Evolutionary conservation across 2,329 filamentous ascomycete genomes (phyloP).

Genomic region (Trichoderma atroviride): DNA sequence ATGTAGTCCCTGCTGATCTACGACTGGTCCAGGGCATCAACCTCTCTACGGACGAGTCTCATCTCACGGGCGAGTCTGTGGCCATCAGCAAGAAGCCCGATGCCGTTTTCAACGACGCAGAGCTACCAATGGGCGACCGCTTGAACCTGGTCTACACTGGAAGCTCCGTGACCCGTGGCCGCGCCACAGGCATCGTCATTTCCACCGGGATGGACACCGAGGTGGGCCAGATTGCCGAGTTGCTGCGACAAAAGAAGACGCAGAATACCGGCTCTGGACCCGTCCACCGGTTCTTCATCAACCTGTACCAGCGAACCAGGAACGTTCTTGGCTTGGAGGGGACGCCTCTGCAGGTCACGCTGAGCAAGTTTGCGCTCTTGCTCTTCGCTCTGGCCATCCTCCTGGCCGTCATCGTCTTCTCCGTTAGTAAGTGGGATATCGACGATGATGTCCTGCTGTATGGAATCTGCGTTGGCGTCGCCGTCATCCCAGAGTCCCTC

Average conservation of each 20-base stretch:
- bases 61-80: conserved; percentile 73
- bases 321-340: conserved; percentile 69
- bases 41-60: conserved; percentile 73
- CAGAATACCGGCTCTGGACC: conserved; percentile 47
- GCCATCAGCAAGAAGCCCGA: conserved; percentile 68
- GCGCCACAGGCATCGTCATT: conserved; percentile 69
- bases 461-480: conserved; percentile 63
- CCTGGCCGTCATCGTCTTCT: conserved; percentile 64
- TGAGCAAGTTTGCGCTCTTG: conserved; percentile 81
- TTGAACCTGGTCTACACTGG: conserved; percentile 72
- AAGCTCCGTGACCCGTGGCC: conserved; percentile 71
- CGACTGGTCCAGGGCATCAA: conserved; percentile 69
- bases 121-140: conserved; percentile 68
- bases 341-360: conserved; percentile 81
- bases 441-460: conserved; percentile 62
- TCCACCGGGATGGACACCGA: conserved; percentile 74
- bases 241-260: conserved; percentile 61
- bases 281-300: conserved; percentile 49
- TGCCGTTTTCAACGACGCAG: conserved; percentile 53
- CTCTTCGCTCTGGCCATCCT: conserved; percentile 73
- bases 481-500: conserved; percentile 67
- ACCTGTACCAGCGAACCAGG: conserved; percentile 47
- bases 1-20: conserved; percentile 71
- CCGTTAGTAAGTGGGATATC: conserved; percentile 57
- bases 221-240: conserved; percentile 73